phyloP scores from a whole-genome alignment of 139 green algal species.

The Asterochloris erici region DNA sequence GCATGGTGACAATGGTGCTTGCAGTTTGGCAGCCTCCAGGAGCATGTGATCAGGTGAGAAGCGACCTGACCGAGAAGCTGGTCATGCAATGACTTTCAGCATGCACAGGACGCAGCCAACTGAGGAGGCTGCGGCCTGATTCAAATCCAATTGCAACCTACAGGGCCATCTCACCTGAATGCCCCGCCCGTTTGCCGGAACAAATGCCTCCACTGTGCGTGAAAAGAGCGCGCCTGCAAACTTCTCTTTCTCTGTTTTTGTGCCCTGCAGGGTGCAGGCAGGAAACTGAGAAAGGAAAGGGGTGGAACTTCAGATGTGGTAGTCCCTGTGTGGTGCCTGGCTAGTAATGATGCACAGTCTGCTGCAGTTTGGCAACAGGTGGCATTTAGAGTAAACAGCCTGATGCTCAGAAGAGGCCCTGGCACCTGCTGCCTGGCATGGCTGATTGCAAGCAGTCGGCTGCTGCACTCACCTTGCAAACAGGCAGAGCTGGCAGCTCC shows the following conservation, averaged over 20 bases:
- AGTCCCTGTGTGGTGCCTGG: too few species aligned
- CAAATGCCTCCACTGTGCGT: slow-evolving; percentile 95
- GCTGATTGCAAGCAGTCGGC: neutral
- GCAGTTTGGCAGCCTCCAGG: neutral
- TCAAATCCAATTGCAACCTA: too few species aligned
- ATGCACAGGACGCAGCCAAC: neutral
- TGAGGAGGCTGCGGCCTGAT: neutral
- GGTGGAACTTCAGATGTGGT: too few species aligned
- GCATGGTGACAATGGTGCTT: neutral
- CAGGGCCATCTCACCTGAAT: slow-evolving; percentile 69
- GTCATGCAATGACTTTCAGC: neutral
- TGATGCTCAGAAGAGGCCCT: too few species aligned
- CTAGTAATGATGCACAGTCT: too few species aligned
- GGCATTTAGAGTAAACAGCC: too few species aligned
- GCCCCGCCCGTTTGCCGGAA: slow-evolving; percentile 87
- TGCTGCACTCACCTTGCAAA: slow-evolving; percentile 56
- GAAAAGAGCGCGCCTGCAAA: slow-evolving; percentile 97
- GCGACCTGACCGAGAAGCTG: too few species aligned
- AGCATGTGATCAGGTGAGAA: neutral
- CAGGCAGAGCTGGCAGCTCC: slow-evolving; percentile 92
- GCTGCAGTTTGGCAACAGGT: too few species aligned
- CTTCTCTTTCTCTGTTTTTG: slow-evolving; percentile 95
- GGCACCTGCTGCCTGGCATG: neutral
- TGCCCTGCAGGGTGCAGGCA: slow-evolving; percentile 49
- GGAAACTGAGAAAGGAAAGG: too few species aligned